Evolutionary conservation across 1,284 basidiomycete genomes (phyloP).

Genomic region (Malassezia sympodialis): DNA sequence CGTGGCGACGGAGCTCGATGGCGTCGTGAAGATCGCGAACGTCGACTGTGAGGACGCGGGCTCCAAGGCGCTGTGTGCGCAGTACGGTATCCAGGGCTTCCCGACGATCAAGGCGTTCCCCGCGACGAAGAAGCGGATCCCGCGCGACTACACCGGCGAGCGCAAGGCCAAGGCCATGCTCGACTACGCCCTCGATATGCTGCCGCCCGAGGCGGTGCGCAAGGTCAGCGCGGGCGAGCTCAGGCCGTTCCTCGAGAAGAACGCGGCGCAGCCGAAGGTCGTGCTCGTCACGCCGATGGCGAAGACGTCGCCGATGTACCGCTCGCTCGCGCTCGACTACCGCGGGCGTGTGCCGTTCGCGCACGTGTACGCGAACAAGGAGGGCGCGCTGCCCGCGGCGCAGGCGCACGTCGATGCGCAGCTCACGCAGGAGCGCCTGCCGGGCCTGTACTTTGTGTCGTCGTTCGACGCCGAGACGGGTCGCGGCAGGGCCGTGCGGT

Average conservation of each 20-base stretch:
- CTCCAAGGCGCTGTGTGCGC: conserved; percentile 70
- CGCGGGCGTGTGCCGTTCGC: conserved; percentile 32
- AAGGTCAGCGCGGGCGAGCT: conserved; percentile 56
- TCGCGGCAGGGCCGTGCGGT: conserved; percentile 25
- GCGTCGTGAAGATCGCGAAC: conserved; percentile 75
- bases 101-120: conserved; percentile 66
- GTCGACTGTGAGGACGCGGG: conserved; percentile 77
- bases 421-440: conserved; percentile 28
- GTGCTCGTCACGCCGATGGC: conserved; percentile 43
- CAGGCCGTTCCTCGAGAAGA: conserved; percentile 19
- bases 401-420: conserved; percentile 28
- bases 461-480: conserved; percentile 14
- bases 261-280: conserved; percentile 27
- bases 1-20: conserved; percentile 66
- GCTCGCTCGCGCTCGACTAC: conserved; percentile 43
- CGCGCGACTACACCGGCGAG: conserved; percentile 64
- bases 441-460: conserved; percentile 31
- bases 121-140: conserved; percentile 52
- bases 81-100: conserved; percentile 81
- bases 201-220: conserved; percentile 59
- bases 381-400: conserved; percentile 24
- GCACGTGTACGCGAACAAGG: conserved; percentile 32
- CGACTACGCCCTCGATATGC: conserved; percentile 64
- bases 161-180: conserved; percentile 65
- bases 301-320: conserved; percentile 39